Base-by-base conservation (phyloP, 2,329 filamentous ascomycete species). In the Beauveria medogensis region DNA sequence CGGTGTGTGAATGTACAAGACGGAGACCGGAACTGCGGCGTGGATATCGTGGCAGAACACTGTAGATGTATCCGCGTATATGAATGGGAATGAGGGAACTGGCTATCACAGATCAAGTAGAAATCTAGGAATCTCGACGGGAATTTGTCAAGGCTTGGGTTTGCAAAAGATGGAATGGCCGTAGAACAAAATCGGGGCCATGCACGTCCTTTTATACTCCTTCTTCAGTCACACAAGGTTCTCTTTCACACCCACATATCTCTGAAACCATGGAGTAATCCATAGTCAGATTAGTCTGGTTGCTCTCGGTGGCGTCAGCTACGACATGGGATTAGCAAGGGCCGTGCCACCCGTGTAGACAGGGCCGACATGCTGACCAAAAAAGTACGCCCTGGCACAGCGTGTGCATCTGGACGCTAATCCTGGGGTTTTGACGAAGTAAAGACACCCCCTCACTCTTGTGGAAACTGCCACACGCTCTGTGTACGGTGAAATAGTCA, bases 241-340 rank as follows among this genome's bases (percentile, higher is more conserved):
- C n/a, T 10, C 16, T 58, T 9, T 24, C 46, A 18, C 46, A 22
- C 47, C 46, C 47, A 51, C 37, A 43, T 12, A 50, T n/a, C 22
- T 12, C 24, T 44, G 43, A 56, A 56, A 51, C 30, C 47, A 20
- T 20, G 34, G 43, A 56, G 55, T 37, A 50, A 30, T 50, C 18
- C 22, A 37, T 57, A 16, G 34, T 37, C 34, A 20, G 16, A 28
- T 57, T 57, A 50, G 55, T 56, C 43, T 34, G 16, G 16, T 41
- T 24, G 18, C 12, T n/a, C 40, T 58, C 28, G 22, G 47, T 26
- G 53, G 57, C 50, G 57, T 59, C 57, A 59, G 57, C 51, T 16
- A 59, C 37, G 56, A 52, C 57, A 53, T 53, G 57, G 57, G 48
- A 59, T 59, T 51, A 43, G 47, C 56, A 59, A 52, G 50, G 57